Evolutionary conservation across 257 asterid species (phyloP).

Genomic region (Przewalskia tangutica): DNA sequence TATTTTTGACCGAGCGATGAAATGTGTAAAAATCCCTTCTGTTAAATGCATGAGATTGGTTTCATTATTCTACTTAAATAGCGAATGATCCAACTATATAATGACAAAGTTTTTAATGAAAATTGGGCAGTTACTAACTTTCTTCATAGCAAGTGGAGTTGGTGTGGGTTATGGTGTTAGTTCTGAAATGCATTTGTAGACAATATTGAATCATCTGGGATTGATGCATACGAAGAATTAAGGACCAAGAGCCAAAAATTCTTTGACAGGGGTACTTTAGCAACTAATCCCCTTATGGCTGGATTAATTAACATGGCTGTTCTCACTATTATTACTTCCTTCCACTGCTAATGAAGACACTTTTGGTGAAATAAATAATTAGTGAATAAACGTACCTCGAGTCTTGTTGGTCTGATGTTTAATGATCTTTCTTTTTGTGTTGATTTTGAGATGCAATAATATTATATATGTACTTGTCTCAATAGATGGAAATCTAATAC

Average conservation of each 20-base stretch:
- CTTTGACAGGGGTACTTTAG: conserved; percentile 25
- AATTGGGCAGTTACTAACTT: conserved; percentile 24
- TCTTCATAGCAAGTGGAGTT: conserved; percentile 48
- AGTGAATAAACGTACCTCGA: no score
- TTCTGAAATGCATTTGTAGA: conserved; percentile 10
- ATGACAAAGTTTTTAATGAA: not conserved
- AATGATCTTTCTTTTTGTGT: not conserved
- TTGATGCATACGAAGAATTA: not conserved
- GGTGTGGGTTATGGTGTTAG: conserved; percentile 56
- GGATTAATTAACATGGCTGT: conserved; percentile 34
- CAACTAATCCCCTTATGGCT: conserved; percentile 30
- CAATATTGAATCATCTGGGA: not conserved
- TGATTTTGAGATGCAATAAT: not conserved
- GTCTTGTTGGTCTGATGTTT: not conserved
- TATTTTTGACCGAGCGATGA: no score
- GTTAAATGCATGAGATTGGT: no score
- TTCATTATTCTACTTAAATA: no score
- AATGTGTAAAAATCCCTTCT: no score
- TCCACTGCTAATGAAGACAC: not conserved
- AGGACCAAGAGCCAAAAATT: conserved; percentile 14
- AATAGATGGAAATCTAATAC: not conserved
- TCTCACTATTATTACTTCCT: conserved; percentile 32
- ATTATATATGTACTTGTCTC: not conserved
- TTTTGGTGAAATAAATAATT: no score
- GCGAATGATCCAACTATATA: no score